Conservation (phyloP, 768 basidiomycete species). For the Leccinum pellstonianum region DNA sequence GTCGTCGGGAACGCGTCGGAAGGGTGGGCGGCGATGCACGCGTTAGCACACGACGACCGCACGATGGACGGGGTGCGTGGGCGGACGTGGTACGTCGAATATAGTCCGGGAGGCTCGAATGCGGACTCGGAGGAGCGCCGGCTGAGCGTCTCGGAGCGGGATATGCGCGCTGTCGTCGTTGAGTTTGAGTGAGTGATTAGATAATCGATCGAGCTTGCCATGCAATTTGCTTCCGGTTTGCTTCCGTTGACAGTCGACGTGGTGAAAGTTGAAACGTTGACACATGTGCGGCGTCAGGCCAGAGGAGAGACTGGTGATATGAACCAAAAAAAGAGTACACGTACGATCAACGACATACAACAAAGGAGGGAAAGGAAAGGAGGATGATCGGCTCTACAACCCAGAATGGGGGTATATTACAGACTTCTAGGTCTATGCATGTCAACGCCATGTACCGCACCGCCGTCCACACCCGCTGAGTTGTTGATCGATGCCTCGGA, state of each 20-base stretch:
- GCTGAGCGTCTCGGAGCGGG: neutral
- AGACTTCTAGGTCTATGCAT: neutral
- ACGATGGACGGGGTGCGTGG: constrained; percentile 14
- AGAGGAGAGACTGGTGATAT: neutral
- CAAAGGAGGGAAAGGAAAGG: neutral
- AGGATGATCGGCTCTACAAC: neutral
- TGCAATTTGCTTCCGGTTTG: neutral
- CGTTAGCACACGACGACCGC: constrained; percentile 2
- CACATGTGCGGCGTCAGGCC: neutral
- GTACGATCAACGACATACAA: neutral
- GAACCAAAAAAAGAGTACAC: neutral
- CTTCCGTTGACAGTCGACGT: neutral
- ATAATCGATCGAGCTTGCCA: neutral
- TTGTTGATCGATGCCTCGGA: neutral
- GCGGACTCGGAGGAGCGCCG: neutral
- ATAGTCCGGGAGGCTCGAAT: neutral
- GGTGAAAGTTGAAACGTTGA: neutral
- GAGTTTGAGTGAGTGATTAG: constrained; percentile 12
- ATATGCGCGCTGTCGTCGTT: constrained; percentile 9
- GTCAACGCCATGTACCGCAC: neutral
- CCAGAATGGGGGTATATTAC: neutral
- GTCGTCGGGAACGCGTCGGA: constrained; percentile 15
- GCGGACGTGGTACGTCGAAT: constrained; percentile 10
- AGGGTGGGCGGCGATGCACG: constrained; percentile 5
- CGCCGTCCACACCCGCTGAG: neutral